Base-by-base conservation (phyloP, 352 stramenopile species). In the Pythium apleroticum region DNA sequence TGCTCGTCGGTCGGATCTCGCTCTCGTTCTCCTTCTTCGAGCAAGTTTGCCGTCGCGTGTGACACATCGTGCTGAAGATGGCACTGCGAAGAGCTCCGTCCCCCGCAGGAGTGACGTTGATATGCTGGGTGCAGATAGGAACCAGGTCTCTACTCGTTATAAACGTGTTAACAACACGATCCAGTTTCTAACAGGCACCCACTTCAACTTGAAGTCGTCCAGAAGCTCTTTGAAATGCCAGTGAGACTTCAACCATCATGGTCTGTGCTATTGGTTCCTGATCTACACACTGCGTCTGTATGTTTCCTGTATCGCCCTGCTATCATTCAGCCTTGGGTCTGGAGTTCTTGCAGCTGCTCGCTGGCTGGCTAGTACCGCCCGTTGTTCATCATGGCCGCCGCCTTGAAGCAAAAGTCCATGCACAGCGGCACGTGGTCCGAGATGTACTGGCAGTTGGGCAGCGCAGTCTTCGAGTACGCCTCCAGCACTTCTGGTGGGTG, bases 361-460 rank as follows among this genome's bases (percentile, higher is more conserved):
- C 17, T 20, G 49, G 45, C 20, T 19, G 9, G 1, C 63, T 68
- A 80, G 35, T 75, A 73, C 17, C 69, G 59, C 57, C 68, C 73
- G 30, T 68, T 74, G 56, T 63, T 60, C 57, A 74, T 67, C 56
- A 74, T 60, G 17, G 67, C 54, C 19, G 65, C 62, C 27, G 78
- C 77, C 73, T 90, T 95, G 74, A 95, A 86, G 69, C 83, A 90
- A 68, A 95, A 95, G 71, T 95, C 87, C 67, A 95, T 68, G 74
- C 83, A 92, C 50, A 98, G 59, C 15, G 97, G 96, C 63, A 99
- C 82, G 80, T 99, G 97, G 83, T 99, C 97, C 37, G 93, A 98
- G 41, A 88, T 89, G 68, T 94, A 99, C 78, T 98, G 91, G 52
- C 95, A 97, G 63, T 98, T 98, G 61, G 97, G 97, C 70, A 99